Percentiles rank a stretch among this genome's conserved stretches.
phyloP scores from a whole-genome alignment of 2,329 filamentous ascomycete genomes.

The Cercospora berteroae region DNA sequence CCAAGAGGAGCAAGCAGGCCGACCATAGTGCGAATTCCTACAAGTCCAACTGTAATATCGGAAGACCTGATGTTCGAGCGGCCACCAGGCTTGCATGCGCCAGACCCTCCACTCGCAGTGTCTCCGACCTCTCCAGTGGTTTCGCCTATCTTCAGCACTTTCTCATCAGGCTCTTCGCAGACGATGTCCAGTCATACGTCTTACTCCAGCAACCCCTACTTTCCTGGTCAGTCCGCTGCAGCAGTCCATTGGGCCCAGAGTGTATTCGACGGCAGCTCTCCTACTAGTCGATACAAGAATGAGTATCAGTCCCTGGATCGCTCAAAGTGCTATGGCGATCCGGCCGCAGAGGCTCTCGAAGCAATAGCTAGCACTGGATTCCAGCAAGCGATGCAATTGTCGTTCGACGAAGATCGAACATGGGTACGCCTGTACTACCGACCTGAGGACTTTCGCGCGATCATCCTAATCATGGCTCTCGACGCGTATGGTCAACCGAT shows the following conservation, averaged over 20 bases:
- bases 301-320: constrained; percentile 23
- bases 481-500: constrained; percentile 42
- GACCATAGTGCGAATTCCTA: constrained; percentile 19
- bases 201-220: constrained; percentile 25
- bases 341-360: constrained; percentile 25
- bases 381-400: constrained; percentile 42
- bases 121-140: constrained; percentile 34
- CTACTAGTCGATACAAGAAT: constrained; percentile 39
- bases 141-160: constrained; percentile 40
- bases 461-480: constrained; percentile 54
- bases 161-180: constrained; percentile 45
- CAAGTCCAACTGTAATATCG: constrained; percentile 18
- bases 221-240: constrained; percentile 14
- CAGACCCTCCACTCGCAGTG: constrained; percentile 33
- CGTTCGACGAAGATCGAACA: constrained; percentile 50
- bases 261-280: constrained; percentile 45
- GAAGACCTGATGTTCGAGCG: constrained; percentile 11
- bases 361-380: constrained; percentile 40
- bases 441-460: constrained; percentile 50
- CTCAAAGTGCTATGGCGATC: constrained; percentile 27
- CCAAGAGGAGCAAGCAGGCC: constrained; percentile 17
- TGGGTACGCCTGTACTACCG: constrained; percentile 46
- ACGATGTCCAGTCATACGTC: constrained; percentile 38
- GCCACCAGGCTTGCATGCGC: constrained; percentile 1
- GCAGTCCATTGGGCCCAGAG: constrained; percentile 45